phyloP scores from a whole-genome alignment of 805 yeast genomes.

The Ogataea wickerhamii region DNA sequence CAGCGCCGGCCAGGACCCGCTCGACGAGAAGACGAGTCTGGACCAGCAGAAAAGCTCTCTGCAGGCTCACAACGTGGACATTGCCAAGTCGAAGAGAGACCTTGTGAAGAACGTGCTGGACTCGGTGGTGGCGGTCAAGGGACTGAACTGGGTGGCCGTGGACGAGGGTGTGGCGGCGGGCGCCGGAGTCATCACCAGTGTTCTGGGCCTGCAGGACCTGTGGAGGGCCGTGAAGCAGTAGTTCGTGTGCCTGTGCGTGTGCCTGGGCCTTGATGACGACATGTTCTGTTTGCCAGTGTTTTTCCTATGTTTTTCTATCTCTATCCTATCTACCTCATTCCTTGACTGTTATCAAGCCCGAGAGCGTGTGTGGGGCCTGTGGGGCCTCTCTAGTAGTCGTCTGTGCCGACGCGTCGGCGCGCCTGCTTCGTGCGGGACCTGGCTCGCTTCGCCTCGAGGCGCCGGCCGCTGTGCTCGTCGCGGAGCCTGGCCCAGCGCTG shows the following conservation, averaged over 20 bases:
- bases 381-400: constrained; percentile 14
- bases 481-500: constrained; percentile 39
- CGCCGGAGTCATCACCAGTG: constrained; percentile 80
- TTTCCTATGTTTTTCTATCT: too few species aligned
- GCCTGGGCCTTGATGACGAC: too few species aligned
- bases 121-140: constrained; percentile 68
- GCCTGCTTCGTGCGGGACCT: constrained; percentile 26
- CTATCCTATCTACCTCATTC: too few species aligned
- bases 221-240: constrained; percentile 48
- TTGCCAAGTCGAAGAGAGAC: constrained; percentile 50
- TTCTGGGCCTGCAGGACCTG: constrained; percentile 69
- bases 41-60: constrained; percentile 30
- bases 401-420: too few species aligned
- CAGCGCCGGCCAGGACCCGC: constrained; percentile 35
- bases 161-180: constrained; percentile 80
- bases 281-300: too few species aligned
- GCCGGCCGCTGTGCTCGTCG: constrained; percentile 20
- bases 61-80: constrained; percentile 39
- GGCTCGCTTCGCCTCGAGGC: constrained; percentile 21
- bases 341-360: too few species aligned
- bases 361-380: too few species aligned
- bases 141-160: constrained; percentile 54
- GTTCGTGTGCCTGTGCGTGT: too few species aligned
- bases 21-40: constrained; percentile 14
- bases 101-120: constrained; percentile 77